Conservation (phyloP, 176 grass and related monocot species). For the Aegilops bicornis region DNA sequence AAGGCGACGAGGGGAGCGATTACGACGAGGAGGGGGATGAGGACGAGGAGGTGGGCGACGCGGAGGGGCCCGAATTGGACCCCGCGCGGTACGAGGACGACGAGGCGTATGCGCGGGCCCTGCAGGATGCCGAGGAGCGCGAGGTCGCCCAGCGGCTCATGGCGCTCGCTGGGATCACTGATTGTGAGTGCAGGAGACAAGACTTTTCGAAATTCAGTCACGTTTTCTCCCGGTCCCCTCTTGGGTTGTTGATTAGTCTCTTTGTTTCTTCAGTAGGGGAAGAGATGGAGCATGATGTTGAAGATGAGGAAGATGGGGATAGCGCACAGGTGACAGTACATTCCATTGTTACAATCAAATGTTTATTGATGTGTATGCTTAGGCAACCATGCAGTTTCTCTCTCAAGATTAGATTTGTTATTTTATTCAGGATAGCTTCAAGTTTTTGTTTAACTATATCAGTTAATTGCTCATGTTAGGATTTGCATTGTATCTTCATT, state of each 20-base stretch:
- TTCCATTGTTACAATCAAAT: not conserved
- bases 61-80: constrained; percentile 32
- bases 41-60: constrained; percentile 35
- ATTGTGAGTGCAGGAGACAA: constrained; percentile 40
- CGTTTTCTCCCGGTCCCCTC: not conserved
- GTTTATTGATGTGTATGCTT: not conserved
- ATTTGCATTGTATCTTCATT: not conserved
- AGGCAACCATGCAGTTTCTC: not conserved
- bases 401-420: not conserved
- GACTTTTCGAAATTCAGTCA: not conserved
- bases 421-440: not conserved
- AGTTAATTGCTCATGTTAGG: not conserved
- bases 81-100: constrained; percentile 51
- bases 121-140: constrained; percentile 70
- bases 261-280: constrained; percentile 45
- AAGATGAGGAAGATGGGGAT: constrained; percentile 46
- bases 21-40: constrained; percentile 42
- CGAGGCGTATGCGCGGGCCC: constrained; percentile 72
- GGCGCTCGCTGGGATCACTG: constrained; percentile 66
- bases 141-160: constrained; percentile 70
- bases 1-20: constrained; percentile 7
- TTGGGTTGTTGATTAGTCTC: not conserved
- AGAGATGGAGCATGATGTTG: constrained; percentile 54
- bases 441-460: not conserved
- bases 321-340: constrained; percentile 48